Evolutionary conservation across 352 stramenopile species (phyloP), one percentile per base, ranked within the genome.

Genomic region (Stramenopiles sp.): DNA sequence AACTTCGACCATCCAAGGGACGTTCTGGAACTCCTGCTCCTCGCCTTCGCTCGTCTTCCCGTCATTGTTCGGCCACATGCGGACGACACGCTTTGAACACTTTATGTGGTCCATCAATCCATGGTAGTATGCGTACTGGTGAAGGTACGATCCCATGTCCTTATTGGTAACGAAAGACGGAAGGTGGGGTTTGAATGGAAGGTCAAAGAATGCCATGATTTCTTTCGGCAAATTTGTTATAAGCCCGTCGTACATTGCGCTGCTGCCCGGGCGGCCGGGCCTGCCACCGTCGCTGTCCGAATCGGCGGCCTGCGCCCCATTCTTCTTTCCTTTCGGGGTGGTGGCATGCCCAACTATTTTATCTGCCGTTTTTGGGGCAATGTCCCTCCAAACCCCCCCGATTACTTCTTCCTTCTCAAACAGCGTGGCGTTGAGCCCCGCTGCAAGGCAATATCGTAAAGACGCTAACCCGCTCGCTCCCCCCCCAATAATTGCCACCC

Each of bases 161-260:
- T 68, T 32, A 68, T 86, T 82, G 1, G 81, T 83, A 1, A 88
- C 79, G 77, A 86, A 89, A 49, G 82, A 87, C 2, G 48, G 35
- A 34, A 76, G 31, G 0, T 76, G 63, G 49, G 68, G 35, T 68
- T 75, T 53, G 78, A 84, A 89, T 25, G 84, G 81, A 68, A 82
- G 81, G 79, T 88, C 83, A 32, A 83, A 78, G 78, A 79, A 89
- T 18, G 78, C 80, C 85, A 90, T 90, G 32, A 90, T 71, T 78
- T 88, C 82, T 36, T 80, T 83, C 3, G 85, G 85, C 6, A 90
- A 74, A 80, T 90, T 90, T 37, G 85, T 90, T 34, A 82, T 69
- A 18, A 90, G 53, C 68, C 79, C 77, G 53, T 80, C 77, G 77
- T 90, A 90, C 81, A 90, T 88, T 49, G 25, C 12, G 25, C 12